These are phyloP conservation scores for Nicotiana knightiana DNA, from an alignment of 257 asterid genomes.

Conservation along the genomic window DNA sequence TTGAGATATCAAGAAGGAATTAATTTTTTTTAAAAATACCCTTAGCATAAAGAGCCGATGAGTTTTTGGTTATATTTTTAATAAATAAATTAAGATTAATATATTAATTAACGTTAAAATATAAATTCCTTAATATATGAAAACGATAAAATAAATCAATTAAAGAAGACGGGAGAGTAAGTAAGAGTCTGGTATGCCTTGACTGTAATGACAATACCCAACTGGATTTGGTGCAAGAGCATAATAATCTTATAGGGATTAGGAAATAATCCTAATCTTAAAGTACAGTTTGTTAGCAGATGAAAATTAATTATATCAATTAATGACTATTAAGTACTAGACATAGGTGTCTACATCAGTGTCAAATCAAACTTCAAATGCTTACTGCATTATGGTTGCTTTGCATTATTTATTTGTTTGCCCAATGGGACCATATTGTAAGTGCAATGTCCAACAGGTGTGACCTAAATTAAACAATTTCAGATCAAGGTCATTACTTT, in stretches of 20 bases:
- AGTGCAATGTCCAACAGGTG: not conserved
- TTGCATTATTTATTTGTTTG: constrained; percentile 4
- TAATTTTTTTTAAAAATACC: no score
- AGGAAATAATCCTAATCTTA: not conserved
- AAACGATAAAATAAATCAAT: no score
- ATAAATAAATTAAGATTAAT: no score
- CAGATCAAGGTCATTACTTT: not conserved
- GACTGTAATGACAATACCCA: not conserved
- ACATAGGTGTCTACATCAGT: not conserved
- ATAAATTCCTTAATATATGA: no score
- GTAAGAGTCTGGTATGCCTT: not conserved
- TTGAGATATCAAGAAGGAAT: no score
- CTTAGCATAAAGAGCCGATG: no score
- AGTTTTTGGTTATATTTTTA: no score
- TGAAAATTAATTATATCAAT: not conserved
- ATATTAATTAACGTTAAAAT: no score
- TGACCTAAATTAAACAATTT: constrained; percentile 2
- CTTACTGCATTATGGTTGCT: not conserved
- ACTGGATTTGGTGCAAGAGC: not conserved
- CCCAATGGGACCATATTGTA: not conserved
- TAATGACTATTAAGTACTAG: not conserved
- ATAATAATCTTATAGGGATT: not conserved
- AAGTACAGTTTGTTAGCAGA: not conserved
- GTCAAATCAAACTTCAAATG: constrained; percentile 1
- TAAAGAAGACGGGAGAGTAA: not conserved